phyloP scores from a whole-genome alignment of 768 basidiomycete genomes.

The Phanerochaete carnosa region DNA sequence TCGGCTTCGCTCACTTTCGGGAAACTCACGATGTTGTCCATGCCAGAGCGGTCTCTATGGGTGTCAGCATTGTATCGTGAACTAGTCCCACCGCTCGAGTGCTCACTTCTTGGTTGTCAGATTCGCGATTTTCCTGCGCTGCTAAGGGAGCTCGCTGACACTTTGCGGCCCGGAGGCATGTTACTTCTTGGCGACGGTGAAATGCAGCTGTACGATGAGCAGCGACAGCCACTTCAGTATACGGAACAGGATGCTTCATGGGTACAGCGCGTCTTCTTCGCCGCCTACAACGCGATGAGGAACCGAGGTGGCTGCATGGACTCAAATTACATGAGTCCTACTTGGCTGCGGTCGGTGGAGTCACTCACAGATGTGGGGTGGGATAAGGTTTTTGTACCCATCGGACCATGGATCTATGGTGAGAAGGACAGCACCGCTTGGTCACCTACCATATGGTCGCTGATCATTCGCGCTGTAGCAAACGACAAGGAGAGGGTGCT shows the following conservation, averaged over 20 bases:
- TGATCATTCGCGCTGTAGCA: conserved; percentile 10
- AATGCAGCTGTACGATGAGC: conserved; percentile 30
- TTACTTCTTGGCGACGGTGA: conserved; percentile 30
- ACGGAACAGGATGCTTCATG: conserved; percentile 23
- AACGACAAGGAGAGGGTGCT: conserved; percentile 22
- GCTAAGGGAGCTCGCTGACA: conserved; percentile 23
- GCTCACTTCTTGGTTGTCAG: conserved; percentile 12
- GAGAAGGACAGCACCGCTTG: conserved; percentile 3
- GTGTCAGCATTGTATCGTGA: conserved; percentile 19
- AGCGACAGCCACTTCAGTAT: conserved; percentile 21
- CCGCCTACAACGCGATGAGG: conserved; percentile 31
- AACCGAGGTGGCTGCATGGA: conserved; percentile 25
- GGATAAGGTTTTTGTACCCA: conserved; percentile 30
- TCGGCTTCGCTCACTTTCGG: conserved; percentile 31
- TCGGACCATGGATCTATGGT: conserved; percentile 30
- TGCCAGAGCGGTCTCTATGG: conserved; percentile 26
- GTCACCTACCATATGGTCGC: background rate
- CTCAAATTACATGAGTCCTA: conserved; percentile 24
- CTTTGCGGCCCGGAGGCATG: conserved; percentile 29
- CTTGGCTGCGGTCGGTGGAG: conserved; percentile 25
- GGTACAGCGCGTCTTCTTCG: conserved; percentile 29
- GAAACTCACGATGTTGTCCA: conserved; percentile 30
- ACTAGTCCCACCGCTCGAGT: background rate
- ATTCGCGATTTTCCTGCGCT: conserved; percentile 28
- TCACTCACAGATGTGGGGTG: conserved; percentile 26